phyloP scores from a whole-genome alignment of 2,329 filamentous ascomycete genomes.

The Aspergillus pseudotamarii region DNA sequence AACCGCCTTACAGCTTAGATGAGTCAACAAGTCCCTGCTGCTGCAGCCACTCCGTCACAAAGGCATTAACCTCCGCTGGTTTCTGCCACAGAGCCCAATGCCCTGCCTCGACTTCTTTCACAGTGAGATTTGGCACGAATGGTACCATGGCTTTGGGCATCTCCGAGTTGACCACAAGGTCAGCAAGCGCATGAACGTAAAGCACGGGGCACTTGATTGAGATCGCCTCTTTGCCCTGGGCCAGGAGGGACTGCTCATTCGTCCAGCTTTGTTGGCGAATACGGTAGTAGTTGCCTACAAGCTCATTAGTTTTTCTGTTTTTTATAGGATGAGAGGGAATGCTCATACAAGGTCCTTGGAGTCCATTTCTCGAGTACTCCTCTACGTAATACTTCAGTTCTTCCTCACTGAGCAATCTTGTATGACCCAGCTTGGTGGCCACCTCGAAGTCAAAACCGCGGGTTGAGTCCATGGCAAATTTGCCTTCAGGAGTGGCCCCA shows the following conservation, averaged over 20 bases:
- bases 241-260: conserved; percentile 1
- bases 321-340: neutral
- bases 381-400: conserved; percentile 10
- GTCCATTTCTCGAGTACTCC: conserved; percentile 8
- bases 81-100: conserved; percentile 12
- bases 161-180: neutral
- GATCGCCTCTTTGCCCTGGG: neutral
- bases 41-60: conserved; percentile 9
- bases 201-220: conserved; percentile 5
- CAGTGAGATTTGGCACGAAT: conserved; percentile 4
- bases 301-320: neutral
- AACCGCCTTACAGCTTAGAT: neutral
- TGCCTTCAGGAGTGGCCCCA: conserved; percentile 6
- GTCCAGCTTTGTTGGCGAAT: conserved; percentile 2
- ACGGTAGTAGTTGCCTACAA: conserved; percentile 11
- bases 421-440: neutral
- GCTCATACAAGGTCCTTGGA: conserved; percentile 8
- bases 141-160: conserved; percentile 5
- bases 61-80: conserved; percentile 5
- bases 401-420: conserved; percentile 3
- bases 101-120: conserved; percentile 6
- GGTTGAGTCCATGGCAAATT: conserved; percentile 7
- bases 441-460: conserved; percentile 4
- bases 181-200: neutral
- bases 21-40: conserved; percentile 5